A percentile compares a stretch with the other conserved stretches of the same genome.
phyloP scores from a whole-genome alignment of 2,329 filamentous ascomycete genomes.

The Elsinoe batatas region DNA sequence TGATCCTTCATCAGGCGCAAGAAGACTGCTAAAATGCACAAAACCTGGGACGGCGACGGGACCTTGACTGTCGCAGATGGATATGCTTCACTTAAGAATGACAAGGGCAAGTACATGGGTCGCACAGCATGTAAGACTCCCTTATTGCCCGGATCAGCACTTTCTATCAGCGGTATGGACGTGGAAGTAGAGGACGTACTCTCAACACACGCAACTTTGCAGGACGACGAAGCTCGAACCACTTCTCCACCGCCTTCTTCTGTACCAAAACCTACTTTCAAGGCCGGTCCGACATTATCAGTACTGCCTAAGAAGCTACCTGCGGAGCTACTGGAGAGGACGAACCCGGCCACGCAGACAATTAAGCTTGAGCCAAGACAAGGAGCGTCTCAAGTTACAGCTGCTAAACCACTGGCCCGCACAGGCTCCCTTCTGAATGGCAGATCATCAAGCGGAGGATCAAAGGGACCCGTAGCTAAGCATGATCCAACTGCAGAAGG shows the following conservation, averaged over 20 bases:
- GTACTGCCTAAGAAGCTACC: constrained; percentile 17
- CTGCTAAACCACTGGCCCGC: constrained; percentile 38
- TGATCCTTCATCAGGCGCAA: constrained; percentile 43
- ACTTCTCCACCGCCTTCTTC: constrained; percentile 7
- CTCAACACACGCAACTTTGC: constrained; percentile 45
- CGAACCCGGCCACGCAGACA: constrained; percentile 24
- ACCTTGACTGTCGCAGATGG: constrained; percentile 49
- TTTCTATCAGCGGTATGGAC: constrained; percentile 58
- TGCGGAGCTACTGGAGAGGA: constrained; percentile 23
- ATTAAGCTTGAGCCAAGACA: constrained; percentile 32
- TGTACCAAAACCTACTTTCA: constrained; percentile 4
- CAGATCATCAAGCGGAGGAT: not conserved
- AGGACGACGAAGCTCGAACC: constrained; percentile 27
- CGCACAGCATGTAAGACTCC: constrained; percentile 45
- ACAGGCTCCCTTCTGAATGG: constrained; percentile 51
- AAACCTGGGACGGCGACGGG: constrained; percentile 68
- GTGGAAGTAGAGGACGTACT: constrained; percentile 57
- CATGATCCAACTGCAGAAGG: constrained; percentile 52
- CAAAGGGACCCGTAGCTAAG: constrained; percentile 48
- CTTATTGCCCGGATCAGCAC: constrained; percentile 48
- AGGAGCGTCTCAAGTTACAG: constrained; percentile 28
- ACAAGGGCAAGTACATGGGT: constrained; percentile 54
- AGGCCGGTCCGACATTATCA: not conserved
- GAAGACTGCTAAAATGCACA: constrained; percentile 61
- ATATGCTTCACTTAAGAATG: constrained; percentile 51